Evolutionary conservation across 2,329 filamentous ascomycete genomes (phyloP), one percentile per base, ranked within the genome.

Genomic region (Xylariaceae sp.): DNA sequence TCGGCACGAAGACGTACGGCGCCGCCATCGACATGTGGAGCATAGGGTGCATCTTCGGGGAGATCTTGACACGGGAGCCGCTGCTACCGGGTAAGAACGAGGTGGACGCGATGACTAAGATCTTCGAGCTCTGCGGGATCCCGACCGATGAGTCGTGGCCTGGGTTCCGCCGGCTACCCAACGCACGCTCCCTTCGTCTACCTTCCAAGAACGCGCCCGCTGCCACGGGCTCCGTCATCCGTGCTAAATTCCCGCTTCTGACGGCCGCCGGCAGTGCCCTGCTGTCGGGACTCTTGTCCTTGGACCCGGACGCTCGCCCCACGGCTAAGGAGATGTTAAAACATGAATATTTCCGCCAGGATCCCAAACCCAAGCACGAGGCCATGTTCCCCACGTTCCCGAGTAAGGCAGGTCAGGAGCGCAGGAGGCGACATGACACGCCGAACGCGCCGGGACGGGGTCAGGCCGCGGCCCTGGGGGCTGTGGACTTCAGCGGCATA

Each of bases 301-400:
- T 97, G 17, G 87, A 98, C 69, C 95, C 95, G 0, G 80, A 79
- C 1, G 74, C 76, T 4, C 81, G 95, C 16, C 92, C 91, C 0
- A 82, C 83, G 2, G 92, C 94, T 1, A 79, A 79, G 46, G 84
- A 92, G 58, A 87, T 96, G 71, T 81, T 98, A 31, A 78, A 82
- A 44, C 91, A 97, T 73, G 80, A 86, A 31, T 99, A 96, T 74
- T 99, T 99, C 74, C 80, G 74, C 16, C 93, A 98, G 76, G 89
- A 96, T 65, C 95, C 95, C 1, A 90, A 90, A 59, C 91, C 93
- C 1, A 98, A 98, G 76, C 87, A 89, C 6, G 89, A 91, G 71
- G 89, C 89, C 67, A 89, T 99, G 87, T 98, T 99, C 71, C 95
- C 95, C 2, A 98, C 95, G 0, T 99, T 98, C 72, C 95, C 95